Evolutionary conservation across 139 green algal species (phyloP).

Genomic region (Chlorella sp.): DNA sequence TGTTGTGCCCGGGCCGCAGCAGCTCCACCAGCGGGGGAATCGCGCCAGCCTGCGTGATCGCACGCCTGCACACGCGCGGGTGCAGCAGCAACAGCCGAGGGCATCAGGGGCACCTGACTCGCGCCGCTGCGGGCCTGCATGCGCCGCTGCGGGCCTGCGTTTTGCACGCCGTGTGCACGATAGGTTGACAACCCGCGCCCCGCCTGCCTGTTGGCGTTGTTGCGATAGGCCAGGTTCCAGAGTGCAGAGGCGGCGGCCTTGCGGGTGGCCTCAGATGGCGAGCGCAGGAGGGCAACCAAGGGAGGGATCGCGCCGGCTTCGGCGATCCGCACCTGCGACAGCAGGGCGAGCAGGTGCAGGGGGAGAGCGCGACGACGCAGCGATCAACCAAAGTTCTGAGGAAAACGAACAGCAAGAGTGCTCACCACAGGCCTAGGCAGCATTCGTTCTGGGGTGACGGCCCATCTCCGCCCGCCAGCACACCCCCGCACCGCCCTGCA

Average conservation of each 20-base stretch:
- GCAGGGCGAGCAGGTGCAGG: background rate
- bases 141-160: background rate
- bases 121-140: background rate
- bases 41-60: constrained; percentile 18
- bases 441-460: background rate
- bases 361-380: background rate
- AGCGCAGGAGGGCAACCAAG: constrained; percentile 30
- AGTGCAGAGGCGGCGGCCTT: constrained; percentile 22
- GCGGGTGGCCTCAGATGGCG: constrained; percentile 12
- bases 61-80: background rate
- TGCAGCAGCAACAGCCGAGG: background rate
- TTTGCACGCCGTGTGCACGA: background rate
- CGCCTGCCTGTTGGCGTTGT: constrained; percentile 20
- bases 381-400: background rate
- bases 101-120: background rate
- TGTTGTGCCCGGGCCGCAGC: constrained; percentile 1
- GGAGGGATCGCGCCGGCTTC: constrained; percentile 9
- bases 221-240: constrained; percentile 38
- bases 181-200: background rate
- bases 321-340: constrained; percentile 7
- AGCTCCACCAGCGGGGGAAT: constrained; percentile 22
- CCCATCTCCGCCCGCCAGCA: background rate
- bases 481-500: background rate
- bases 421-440: background rate
- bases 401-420: background rate